A percentile compares a stretch with the other conserved stretches of the same genome.
These are phyloP conservation scores for Orbilia oligospora DNA, from an alignment of 2,329 filamentous ascomycete species.

Conservation along the genomic window DNA sequence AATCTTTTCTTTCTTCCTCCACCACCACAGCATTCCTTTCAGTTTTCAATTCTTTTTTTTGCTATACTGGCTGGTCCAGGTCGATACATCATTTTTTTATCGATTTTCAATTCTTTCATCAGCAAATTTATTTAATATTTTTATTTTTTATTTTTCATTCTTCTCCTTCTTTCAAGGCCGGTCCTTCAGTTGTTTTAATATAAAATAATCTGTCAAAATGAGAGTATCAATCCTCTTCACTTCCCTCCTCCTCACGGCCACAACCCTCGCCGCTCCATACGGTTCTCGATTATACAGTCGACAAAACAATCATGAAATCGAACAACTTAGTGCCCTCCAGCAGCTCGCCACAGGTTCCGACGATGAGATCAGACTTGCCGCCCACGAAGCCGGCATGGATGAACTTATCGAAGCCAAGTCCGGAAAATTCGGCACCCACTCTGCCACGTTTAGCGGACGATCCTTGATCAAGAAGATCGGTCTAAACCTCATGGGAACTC, in stretches of 20 bases:
- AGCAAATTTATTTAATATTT: too few relatives aligned
- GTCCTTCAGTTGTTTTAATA: constrained; percentile 14
- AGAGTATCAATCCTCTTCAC: constrained; percentile 32
- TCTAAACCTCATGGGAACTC: constrained; percentile 25
- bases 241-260: constrained; percentile 27
- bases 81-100: constrained; percentile 50
- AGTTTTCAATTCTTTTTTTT: constrained; percentile 17
- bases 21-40: neutral
- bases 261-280: constrained; percentile 29
- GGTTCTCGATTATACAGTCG: neutral
- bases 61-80: constrained; percentile 42
- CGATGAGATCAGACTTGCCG: neutral
- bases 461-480: constrained; percentile 38
- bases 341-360: constrained; percentile 3
- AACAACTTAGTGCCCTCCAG: constrained; percentile 22
- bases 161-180: constrained; percentile 26
- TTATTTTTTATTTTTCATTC: neutral
- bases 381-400: constrained; percentile 2
- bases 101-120: constrained; percentile 14
- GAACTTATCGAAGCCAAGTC: neutral
- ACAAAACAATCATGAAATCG: neutral
- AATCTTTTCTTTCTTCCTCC: neutral
- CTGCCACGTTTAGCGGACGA: neutral
- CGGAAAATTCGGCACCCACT: neutral
- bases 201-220: constrained; percentile 10